Evolutionary conservation across 805 yeast species (phyloP).

Genomic region (Metschnikowia anglica): DNA sequence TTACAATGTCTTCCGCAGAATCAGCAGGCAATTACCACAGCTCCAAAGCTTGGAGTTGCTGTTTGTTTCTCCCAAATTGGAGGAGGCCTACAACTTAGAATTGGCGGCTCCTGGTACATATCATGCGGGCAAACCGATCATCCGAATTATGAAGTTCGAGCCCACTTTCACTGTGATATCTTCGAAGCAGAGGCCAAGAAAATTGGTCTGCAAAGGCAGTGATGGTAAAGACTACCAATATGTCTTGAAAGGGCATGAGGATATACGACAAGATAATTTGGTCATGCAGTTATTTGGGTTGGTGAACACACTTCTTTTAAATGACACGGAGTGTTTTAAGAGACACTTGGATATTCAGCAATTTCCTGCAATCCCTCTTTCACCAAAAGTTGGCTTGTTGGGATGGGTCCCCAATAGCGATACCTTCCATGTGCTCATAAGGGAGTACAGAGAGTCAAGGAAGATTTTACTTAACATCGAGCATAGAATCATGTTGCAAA

Average conservation of each 20-base stretch:
- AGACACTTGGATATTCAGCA: constrained; percentile 91
- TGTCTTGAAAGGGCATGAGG: constrained; percentile 92
- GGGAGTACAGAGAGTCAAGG: constrained; percentile 89
- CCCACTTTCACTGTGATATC: constrained; percentile 84
- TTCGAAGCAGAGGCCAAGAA: constrained; percentile 94
- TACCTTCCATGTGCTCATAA: constrained; percentile 88
- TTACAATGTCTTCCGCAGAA: constrained; percentile 88
- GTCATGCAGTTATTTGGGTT: constrained; percentile 97
- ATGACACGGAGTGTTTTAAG: constrained; percentile 94
- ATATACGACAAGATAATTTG: constrained; percentile 92
- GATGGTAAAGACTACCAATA: constrained; percentile 90
- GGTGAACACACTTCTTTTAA: constrained; percentile 83
- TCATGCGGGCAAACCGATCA: constrained; percentile 75
- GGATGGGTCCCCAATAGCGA: constrained; percentile 99
- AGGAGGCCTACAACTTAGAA: constrained; percentile 74
- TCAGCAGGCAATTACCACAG: constrained; percentile 85
- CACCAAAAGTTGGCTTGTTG: constrained; percentile 93
- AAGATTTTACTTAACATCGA: constrained; percentile 88
- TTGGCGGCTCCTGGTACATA: constrained; percentile 95
- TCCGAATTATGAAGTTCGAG: constrained; percentile 72
- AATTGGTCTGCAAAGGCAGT: constrained; percentile 73
- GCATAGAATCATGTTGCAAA: constrained; percentile 92
- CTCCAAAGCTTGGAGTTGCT: constrained; percentile 83
- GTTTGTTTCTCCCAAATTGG: constrained; percentile 87
- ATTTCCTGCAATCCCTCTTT: constrained; percentile 90